Conservation (phyloP, 306 rosid species). For the Rubus idaeus region DNA sequence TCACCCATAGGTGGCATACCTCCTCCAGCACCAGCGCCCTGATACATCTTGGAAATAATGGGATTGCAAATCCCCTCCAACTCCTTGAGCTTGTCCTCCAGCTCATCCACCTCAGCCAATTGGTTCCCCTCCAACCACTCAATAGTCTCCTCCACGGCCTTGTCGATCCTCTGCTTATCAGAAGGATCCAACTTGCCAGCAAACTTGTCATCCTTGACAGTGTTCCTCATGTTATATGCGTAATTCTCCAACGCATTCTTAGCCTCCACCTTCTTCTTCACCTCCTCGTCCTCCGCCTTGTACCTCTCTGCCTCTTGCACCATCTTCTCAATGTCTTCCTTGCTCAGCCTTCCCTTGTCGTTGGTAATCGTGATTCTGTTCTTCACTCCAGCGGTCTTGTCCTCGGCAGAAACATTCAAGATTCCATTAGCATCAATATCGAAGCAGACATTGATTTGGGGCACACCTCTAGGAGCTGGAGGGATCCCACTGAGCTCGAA, state of each 20-base stretch:
- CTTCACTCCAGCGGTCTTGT: slow-evolving; percentile 86
- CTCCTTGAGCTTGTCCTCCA: slow-evolving; percentile 77
- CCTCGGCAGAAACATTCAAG: slow-evolving; percentile 72
- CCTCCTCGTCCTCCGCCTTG: slow-evolving; percentile 78
- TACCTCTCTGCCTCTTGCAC: slow-evolving; percentile 84
- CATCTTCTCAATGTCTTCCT: slow-evolving; percentile 84
- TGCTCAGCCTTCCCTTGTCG: slow-evolving; percentile 79
- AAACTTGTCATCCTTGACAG: slow-evolving; percentile 68
- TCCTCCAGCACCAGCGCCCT: slow-evolving; percentile 37
- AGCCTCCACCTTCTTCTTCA: slow-evolving; percentile 85
- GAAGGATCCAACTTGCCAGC: slow-evolving; percentile 47
- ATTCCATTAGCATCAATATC: slow-evolving; percentile 82
- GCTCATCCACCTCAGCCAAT: slow-evolving; percentile 76
- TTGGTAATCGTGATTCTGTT: slow-evolving; percentile 80
- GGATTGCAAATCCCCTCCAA: slow-evolving; percentile 75
- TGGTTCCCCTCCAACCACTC: slow-evolving; percentile 80
- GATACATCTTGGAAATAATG: slow-evolving; percentile 70
- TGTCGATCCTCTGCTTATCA: slow-evolving; percentile 67
- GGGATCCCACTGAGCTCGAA: slow-evolving; percentile 82
- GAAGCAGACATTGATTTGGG: slow-evolving; percentile 67
- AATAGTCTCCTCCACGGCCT: slow-evolving; percentile 62
- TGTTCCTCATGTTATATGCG: slow-evolving; percentile 83
- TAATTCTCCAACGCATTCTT: slow-evolving; percentile 82
- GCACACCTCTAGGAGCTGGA: slow-evolving; percentile 83
- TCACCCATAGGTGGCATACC: slow-evolving; percentile 30